These are phyloP conservation scores for Circinella minor DNA, from an alignment of 371 early-diverging fungal genomes.

Conservation along the genomic window DNA sequence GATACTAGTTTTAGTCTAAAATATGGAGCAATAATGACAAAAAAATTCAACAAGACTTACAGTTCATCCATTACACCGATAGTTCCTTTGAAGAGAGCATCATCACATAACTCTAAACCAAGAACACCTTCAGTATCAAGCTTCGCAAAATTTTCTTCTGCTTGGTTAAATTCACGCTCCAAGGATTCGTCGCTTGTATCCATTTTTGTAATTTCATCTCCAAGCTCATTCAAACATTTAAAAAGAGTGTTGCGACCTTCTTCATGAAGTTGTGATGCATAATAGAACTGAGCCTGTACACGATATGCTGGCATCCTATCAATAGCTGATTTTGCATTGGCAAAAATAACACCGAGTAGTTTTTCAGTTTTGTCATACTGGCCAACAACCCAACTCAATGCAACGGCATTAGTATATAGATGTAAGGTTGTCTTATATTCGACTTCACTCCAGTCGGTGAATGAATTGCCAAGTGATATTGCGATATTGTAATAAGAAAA, in stretches of 20 bases:
- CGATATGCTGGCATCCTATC: conserved; percentile 43
- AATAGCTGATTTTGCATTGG: conserved; percentile 31
- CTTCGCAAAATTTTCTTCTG: conserved; percentile 14
- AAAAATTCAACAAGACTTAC: conserved; percentile 17
- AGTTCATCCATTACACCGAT: conserved; percentile 44
- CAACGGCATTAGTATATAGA: conserved; percentile 38
- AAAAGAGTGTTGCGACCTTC: conserved; percentile 30
- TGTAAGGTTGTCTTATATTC: conserved; percentile 29
- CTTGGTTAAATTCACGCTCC: conserved; percentile 20
- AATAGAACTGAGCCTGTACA: conserved; percentile 39
- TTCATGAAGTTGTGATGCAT: conserved; percentile 39
- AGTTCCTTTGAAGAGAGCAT: conserved; percentile 24
- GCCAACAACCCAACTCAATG: conserved; percentile 44
- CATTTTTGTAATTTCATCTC: conserved; percentile 20
- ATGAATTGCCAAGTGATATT: conserved; percentile 21
- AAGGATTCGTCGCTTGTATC: conserved; percentile 23
- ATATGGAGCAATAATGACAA: background rate
- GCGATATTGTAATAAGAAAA: conserved; percentile 36
- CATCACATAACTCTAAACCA: conserved; percentile 28
- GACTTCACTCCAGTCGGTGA: conserved; percentile 22
- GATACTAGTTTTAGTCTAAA: background rate
- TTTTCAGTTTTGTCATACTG: conserved; percentile 35
- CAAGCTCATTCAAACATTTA: conserved; percentile 36
- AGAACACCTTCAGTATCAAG: conserved; percentile 25
- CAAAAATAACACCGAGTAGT: conserved; percentile 32